Evolutionary conservation across 495 filamentous ascomycete species (phyloP).

Genomic region (Bacidia gigantensis): DNA sequence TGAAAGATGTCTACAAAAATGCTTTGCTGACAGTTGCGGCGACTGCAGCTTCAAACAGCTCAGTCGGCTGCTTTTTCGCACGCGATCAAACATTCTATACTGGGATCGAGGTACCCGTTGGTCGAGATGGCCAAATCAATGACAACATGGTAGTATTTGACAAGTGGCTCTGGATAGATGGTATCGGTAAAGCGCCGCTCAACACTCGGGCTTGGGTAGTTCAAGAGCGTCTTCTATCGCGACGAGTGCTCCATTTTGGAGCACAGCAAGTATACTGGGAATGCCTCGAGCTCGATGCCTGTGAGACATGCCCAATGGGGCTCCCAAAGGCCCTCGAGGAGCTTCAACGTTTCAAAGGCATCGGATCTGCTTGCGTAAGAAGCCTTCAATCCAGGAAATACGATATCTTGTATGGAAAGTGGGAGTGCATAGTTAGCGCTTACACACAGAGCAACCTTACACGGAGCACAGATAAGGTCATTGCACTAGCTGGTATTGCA

Average conservation of each 20-base stretch:
- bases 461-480: slow-evolving; percentile 13
- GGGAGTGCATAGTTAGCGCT: slow-evolving; percentile 11
- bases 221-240: slow-evolving; percentile 25
- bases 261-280: slow-evolving; percentile 25
- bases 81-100: slow-evolving; percentile 2
- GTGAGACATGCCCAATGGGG: slow-evolving; percentile 14
- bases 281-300: slow-evolving; percentile 18
- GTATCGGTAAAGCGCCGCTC: no score
- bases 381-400: neutral
- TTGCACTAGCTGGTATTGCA: slow-evolving; percentile 20
- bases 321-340: neutral
- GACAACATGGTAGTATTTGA: neutral
- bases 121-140: neutral
- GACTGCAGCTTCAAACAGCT: slow-evolving; percentile 3
- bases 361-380: neutral
- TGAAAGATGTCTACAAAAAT: slow-evolving; percentile 9
- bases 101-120: neutral
- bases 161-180: neutral
- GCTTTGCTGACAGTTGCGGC: slow-evolving; percentile 13
- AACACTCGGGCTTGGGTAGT: slow-evolving; percentile 28
- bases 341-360: neutral
- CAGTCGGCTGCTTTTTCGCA: neutral
- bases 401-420: slow-evolving; percentile 3
- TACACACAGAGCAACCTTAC: slow-evolving; percentile 16
- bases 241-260: slow-evolving; percentile 24